phyloP scores from a whole-genome alignment of 2,329 filamentous ascomycete species.

The Ambrosiella xylebori region DNA sequence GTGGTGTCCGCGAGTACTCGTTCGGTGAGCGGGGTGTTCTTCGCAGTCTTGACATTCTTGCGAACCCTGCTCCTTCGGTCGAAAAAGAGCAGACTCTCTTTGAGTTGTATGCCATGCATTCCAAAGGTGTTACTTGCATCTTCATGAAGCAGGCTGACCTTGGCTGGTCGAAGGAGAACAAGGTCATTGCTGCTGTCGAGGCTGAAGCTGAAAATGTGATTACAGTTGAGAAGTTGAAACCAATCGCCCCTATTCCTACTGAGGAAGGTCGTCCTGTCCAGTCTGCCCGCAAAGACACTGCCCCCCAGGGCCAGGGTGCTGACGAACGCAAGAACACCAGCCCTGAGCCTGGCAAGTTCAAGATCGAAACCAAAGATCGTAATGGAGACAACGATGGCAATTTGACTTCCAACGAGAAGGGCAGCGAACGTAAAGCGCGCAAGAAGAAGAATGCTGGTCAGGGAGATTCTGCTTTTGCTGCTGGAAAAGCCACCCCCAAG shows the following conservation, averaged over 20 bases:
- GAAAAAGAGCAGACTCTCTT: constrained; percentile 59
- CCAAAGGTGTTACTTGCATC: constrained; percentile 83
- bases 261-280: constrained; percentile 25
- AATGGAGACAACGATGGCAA: constrained; percentile 6
- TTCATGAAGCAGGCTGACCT: constrained; percentile 76
- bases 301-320: constrained; percentile 15
- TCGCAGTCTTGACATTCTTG: constrained; percentile 77
- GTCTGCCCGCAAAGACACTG: constrained; percentile 22
- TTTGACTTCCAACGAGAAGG: constrained; percentile 31
- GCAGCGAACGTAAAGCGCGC: constrained; percentile 38
- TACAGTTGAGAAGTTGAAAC: constrained; percentile 52
- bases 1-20: constrained; percentile 87
- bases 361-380: constrained; percentile 20
- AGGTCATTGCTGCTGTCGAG: constrained; percentile 63
- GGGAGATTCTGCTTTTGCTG: constrained; percentile 27
- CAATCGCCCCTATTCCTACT: constrained; percentile 28
- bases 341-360: constrained; percentile 21
- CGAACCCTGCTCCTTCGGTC: constrained; percentile 47
- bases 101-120: constrained; percentile 94
- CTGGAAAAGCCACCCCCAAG: constrained; percentile 11
- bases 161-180: constrained; percentile 81
- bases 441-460: constrained; percentile 47
- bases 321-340: constrained; percentile 3
- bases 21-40: constrained; percentile 74
- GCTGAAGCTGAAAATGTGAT: constrained; percentile 59